A percentile compares a stretch with the other conserved stretches of the same genome.
Evolutionary conservation across 129 eudicot species (phyloP).

Genomic region (Dittrichia graveolens): DNA sequence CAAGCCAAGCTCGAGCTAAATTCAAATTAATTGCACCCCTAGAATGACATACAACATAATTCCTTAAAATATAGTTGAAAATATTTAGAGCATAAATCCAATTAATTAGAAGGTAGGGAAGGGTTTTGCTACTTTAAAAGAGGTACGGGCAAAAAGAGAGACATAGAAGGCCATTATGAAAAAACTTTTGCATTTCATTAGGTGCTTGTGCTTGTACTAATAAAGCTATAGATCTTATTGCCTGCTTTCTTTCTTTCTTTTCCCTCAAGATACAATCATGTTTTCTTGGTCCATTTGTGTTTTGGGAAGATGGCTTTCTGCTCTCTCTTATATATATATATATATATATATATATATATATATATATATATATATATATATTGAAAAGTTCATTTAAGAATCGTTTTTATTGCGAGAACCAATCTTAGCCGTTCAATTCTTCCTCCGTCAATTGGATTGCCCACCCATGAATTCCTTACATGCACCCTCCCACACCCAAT

Average conservation of each 20-base stretch:
- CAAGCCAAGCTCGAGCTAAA: too few relatives aligned
- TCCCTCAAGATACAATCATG: constrained; percentile 36
- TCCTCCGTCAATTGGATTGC: too few relatives aligned
- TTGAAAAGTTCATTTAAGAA: too few relatives aligned
- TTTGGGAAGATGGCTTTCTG: constrained; percentile 13
- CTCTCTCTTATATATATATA: too few relatives aligned
- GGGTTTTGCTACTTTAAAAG: constrained; percentile 9
- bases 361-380: too few relatives aligned
- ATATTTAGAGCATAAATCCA: neutral
- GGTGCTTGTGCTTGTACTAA: constrained; percentile 33
- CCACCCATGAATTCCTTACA: too few relatives aligned
- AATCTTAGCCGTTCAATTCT: too few relatives aligned
- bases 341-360: too few relatives aligned
- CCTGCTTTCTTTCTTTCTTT: constrained; percentile 37
- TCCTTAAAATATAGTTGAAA: neutral
- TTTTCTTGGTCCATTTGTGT: constrained; percentile 31
- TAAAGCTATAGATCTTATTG: constrained; percentile 33
- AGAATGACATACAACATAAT: neutral
- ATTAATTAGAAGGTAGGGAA: neutral
- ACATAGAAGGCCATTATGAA: constrained; percentile 11
- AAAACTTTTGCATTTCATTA: constrained; percentile 39
- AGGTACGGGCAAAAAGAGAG: constrained; percentile 12
- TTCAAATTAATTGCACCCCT: too few relatives aligned
- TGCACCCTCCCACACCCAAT: too few relatives aligned
- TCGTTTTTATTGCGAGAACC: too few relatives aligned